Evolutionary conservation across 352 stramenopile species (phyloP), one percentile per base, ranked within the genome.

Genomic region (Globisporangium mamillatum): DNA sequence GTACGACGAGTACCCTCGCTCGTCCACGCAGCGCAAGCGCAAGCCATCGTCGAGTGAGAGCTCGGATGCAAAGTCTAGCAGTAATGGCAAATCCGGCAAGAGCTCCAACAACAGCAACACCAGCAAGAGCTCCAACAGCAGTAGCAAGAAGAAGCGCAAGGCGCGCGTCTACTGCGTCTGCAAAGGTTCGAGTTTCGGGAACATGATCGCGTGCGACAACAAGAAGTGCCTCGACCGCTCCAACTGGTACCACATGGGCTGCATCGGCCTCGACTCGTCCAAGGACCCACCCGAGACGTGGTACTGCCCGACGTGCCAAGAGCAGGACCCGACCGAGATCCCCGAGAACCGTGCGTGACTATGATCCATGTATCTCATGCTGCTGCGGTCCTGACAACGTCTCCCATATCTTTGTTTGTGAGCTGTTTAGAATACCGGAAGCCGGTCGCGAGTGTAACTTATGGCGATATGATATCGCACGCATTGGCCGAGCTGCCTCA

Each of bases 381-480:
- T 56, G 4, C 29, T 32, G 29, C 29, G 27, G 9, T 46, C 41
- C 25, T 29, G 20, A 53, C 14, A 8, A 12, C 56, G 32, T 44
- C 54, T 20, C 38, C 12, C 10, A 32, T 32, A 46, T 16, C 38
- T 16, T 46, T 46, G 1, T 20, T 24, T 22, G 12, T 14, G 16
- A 64, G 46, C 20, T 61, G 25, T 20, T 10, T 60, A 93, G 86
- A 92, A 72, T 94, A 89, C 66, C 82, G 86, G 54, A 94, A 94
- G 63, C 86, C 86, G 3, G 83, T 88, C 16, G 82, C 85, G 8
- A 94, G 84, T 69, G 81, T 90, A 59, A 96, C 87, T 36, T 96
- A 96, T 63, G 82, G 85, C 27, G 88, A 96, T 71, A 97, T 97
- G 89, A 97, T 97, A 65, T 88, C 87, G 48, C 83, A 94, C 67